phyloP scores from a whole-genome alignment of 352 stramenopile species.

The Phytophthora nicotianae region DNA sequence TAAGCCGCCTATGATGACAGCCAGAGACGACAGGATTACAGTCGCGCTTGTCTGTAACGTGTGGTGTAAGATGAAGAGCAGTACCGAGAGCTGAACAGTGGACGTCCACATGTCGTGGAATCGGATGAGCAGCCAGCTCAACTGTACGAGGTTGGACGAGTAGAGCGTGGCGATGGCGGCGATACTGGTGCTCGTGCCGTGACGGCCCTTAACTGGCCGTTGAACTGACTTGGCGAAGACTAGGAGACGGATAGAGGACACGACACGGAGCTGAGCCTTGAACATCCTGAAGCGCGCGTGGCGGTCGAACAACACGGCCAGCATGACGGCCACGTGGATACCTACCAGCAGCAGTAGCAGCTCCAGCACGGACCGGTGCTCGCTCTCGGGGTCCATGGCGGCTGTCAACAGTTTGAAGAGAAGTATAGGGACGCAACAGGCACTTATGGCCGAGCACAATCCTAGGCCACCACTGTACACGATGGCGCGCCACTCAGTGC shows the following conservation, averaged over 20 bases:
- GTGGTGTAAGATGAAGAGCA: conserved; percentile 36
- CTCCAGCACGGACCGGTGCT: conserved; percentile 13
- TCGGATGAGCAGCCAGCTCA: conserved; percentile 37
- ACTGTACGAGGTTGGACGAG: conserved; percentile 43
- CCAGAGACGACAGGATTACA: conserved; percentile 33
- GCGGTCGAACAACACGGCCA: conserved; percentile 37
- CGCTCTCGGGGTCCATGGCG: conserved; percentile 22
- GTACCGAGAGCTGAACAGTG: conserved; percentile 32
- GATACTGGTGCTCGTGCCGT: conserved; percentile 40
- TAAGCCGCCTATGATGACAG: conserved; percentile 30
- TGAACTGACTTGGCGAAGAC: conserved; percentile 48
- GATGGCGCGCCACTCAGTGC: conserved; percentile 37
- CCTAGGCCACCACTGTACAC: conserved; percentile 27
- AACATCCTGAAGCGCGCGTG: conserved; percentile 44
- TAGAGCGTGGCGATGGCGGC: conserved; percentile 47
- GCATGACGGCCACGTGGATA: conserved; percentile 35
- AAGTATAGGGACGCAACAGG: conserved; percentile 32
- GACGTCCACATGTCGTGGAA: conserved; percentile 47
- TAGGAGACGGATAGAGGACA: conserved; percentile 41
- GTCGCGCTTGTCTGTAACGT: conserved; percentile 34
- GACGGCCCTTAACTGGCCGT: conserved; percentile 25
- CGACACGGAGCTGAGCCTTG: conserved; percentile 35
- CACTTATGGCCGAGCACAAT: conserved; percentile 23
- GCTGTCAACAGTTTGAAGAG: conserved; percentile 40
- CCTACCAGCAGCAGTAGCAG: conserved; percentile 39